phyloP scores from a whole-genome alignment of 1,284 basidiomycete species.

The Pulveroboletus sp. region DNA sequence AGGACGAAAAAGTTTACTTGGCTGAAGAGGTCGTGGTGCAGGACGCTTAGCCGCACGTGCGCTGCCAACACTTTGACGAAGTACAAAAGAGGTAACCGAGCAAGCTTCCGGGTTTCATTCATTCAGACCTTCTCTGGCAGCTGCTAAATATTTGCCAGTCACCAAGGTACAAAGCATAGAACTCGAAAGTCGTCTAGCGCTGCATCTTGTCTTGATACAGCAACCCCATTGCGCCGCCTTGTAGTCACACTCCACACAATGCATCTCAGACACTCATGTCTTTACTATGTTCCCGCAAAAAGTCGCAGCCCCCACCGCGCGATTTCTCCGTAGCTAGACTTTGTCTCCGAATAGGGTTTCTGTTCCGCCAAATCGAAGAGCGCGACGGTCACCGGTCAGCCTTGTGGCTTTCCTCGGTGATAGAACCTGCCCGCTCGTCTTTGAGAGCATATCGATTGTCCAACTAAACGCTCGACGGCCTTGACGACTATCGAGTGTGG shows the following conservation, averaged over 20 bases:
- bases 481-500: neutral
- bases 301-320: neutral
- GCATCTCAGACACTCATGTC: too few relatives aligned
- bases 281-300: neutral
- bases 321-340: neutral
- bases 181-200: neutral
- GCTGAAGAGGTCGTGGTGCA: slow-evolving; percentile 13
- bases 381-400: neutral
- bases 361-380: neutral
- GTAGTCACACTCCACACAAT: neutral
- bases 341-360: neutral
- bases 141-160: neutral
- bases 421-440: neutral
- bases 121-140: neutral
- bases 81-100: slow-evolving; percentile 22
- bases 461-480: neutral
- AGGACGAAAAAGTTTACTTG: slow-evolving; percentile 1
- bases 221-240: too few relatives aligned
- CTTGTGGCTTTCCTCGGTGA: neutral
- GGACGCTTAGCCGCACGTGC: slow-evolving; percentile 21
- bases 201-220: too few relatives aligned
- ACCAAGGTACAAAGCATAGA: neutral
- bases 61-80: slow-evolving; percentile 5
- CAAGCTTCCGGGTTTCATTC: neutral
- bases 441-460: neutral